Evolutionary conservation across 2,329 filamentous ascomycete genomes (phyloP).

Genomic region (Aspergillus pseudotamarii): DNA sequence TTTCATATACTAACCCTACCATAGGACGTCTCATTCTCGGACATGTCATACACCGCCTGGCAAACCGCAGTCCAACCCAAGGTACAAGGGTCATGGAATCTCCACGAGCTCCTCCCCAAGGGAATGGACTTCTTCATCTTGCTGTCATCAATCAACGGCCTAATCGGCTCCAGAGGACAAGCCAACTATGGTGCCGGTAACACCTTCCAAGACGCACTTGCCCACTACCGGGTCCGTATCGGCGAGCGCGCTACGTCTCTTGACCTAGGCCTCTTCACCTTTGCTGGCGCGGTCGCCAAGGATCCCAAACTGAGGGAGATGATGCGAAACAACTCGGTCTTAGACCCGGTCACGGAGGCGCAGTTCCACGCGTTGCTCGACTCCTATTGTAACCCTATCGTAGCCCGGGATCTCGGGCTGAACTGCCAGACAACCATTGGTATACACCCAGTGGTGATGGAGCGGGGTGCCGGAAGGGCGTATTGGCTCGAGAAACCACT

Average conservation of each 20-base stretch:
- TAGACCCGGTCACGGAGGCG: conserved; percentile 18
- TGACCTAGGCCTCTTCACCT: conserved; percentile 29
- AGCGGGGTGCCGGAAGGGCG: not conserved
- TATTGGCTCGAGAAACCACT: not conserved
- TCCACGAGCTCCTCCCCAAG: conserved; percentile 29
- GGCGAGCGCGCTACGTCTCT: conserved; percentile 17
- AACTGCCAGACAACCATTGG: not conserved
- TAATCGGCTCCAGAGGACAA: conserved; percentile 48
- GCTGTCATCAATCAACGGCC: conserved; percentile 40
- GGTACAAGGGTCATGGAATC: conserved; percentile 36
- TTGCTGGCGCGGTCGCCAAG: conserved; percentile 29
- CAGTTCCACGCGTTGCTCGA: conserved; percentile 22
- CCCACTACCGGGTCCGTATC: conserved; percentile 24
- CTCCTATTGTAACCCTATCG: conserved; percentile 9
- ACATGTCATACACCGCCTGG: conserved; percentile 43
- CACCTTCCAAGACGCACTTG: conserved; percentile 38
- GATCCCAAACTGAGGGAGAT: conserved; percentile 9
- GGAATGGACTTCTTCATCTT: conserved; percentile 45
- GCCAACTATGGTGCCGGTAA: conserved; percentile 45
- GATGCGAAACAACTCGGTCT: conserved; percentile 2
- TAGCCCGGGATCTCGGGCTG: not conserved
- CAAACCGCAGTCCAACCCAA: conserved; percentile 40
- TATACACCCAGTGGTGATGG: not conserved
- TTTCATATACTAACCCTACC: not conserved
- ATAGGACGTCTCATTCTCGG: conserved; percentile 32